Base-by-base conservation (phyloP, 208 protist species). In the Leishmania tropica region DNA sequence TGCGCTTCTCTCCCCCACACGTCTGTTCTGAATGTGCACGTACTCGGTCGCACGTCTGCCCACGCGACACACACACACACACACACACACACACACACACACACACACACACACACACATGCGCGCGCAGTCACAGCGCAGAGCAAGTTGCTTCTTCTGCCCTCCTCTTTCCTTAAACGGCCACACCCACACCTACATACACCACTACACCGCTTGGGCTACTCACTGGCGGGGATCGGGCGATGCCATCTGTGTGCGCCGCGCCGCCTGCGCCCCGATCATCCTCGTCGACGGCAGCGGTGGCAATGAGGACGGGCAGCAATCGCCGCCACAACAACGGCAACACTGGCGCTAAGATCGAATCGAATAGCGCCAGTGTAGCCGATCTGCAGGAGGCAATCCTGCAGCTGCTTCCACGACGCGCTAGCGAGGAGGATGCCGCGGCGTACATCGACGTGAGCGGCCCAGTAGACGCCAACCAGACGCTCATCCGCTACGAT, bases 401-500 rank as follows among this genome's bases (percentile, higher is more conserved):
- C 56, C 81, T 89, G 35, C 89, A 87, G 72, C 79, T 90, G 45
- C 80, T 89, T 47, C 87, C 86, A 10, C 58, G 56, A 10, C 81
- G 91, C 60, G 17, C 13, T 35, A 24, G 65, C 51, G 72, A 75
- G 3, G 53, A 81, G 5, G 53, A 24, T 21, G 73, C 53, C 5
- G 37, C 79, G 37, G 80, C 60, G 17, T 97, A 89, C 79, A 81
- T 96, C 48, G 93, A 96, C 24, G 91, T 95, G 2, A 83, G 87
- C 67, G 95, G 95, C 37, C 93, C 95, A 42, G 86, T 90, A 2
- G 80, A 95, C 68, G 81, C 89, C 7, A 67, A 85, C 17, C 65
- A 84, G 17, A 91, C 91, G 24, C 86, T 97, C 24, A 95, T 97
- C 42, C 86, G 90, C 40, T 97, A 96, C 79, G 95, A 96, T 75